A percentile compares a stretch with the other conserved stretches of the same genome.
phyloP scores from a whole-genome alignment of 768 basidiomycete genomes.

The Royoungia palumana region DNA sequence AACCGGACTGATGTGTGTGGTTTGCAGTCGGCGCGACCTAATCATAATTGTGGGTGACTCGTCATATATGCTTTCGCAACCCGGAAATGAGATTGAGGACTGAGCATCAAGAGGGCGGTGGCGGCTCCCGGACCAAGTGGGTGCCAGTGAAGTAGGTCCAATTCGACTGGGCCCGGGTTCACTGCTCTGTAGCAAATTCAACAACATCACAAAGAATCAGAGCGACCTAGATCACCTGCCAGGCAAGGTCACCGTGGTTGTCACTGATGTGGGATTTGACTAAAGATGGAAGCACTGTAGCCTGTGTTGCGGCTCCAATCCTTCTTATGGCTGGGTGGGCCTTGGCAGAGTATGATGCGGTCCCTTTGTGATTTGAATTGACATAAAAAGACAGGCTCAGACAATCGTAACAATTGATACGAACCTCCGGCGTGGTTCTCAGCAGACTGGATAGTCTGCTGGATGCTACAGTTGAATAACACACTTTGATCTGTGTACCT shows the following conservation, averaged over 20 bases:
- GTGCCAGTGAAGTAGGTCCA: not conserved
- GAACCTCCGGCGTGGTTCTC: conserved; percentile 4
- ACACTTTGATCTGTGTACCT: conserved; percentile 3
- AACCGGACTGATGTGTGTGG: not conserved
- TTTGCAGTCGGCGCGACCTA: not conserved
- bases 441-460: not conserved
- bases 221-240: conserved; percentile 10
- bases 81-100: not conserved
- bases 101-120: not conserved
- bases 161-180: conserved; percentile 5
- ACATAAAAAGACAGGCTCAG: conserved; percentile 2
- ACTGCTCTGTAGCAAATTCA: conserved; percentile 12
- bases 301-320: not conserved
- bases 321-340: not conserved
- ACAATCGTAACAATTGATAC: not conserved
- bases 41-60: not conserved
- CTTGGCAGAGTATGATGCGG: not conserved
- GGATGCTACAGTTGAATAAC: conserved; percentile 9
- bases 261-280: not conserved
- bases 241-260: not conserved
- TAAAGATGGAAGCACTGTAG: not conserved
- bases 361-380: not conserved
- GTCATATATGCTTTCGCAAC: not conserved
- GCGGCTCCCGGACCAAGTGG: not conserved
- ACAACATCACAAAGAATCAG: not conserved